Percentiles rank a stretch among this genome's conserved stretches.
These are phyloP conservation scores for Parasitella parasitica DNA, from an alignment of 371 early-diverging fungal genomes.

Conservation along the genomic window DNA sequence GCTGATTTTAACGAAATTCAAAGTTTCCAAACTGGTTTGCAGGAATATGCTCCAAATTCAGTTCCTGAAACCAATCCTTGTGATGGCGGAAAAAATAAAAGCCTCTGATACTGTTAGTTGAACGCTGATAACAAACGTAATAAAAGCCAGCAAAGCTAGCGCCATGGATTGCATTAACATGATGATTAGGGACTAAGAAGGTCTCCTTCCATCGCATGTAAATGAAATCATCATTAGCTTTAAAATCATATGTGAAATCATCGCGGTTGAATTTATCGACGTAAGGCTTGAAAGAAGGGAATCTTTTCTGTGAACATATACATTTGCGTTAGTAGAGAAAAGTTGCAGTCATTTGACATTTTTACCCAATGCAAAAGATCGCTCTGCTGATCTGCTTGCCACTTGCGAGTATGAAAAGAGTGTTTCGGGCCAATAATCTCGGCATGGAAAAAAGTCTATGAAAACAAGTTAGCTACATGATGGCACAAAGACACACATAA, in stretches of 20 bases:
- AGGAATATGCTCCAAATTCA: conserved; percentile 68
- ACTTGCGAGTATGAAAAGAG: conserved; percentile 80
- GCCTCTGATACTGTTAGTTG: conserved; percentile 79
- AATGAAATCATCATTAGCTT: conserved; percentile 65
- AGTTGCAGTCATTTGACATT: background rate
- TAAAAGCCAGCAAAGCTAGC: conserved; percentile 96
- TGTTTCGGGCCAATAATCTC: conserved; percentile 76
- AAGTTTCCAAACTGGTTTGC: conserved; percentile 54
- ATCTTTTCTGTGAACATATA: conserved; percentile 42
- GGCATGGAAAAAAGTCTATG: conserved; percentile 73
- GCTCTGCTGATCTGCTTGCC: conserved; percentile 76
- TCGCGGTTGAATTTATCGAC: conserved; percentile 69
- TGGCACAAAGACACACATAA: background rate
- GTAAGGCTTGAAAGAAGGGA: conserved; percentile 66
- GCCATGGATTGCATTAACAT: conserved; percentile 79
- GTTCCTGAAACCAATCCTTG: conserved; percentile 84
- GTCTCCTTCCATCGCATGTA: conserved; percentile 99
- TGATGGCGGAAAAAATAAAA: conserved; percentile 82
- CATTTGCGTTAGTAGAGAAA: background rate
- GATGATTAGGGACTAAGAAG: conserved; percentile 94
- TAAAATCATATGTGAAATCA: conserved; percentile 67
- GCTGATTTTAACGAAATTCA: conserved; percentile 57
- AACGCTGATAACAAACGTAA: conserved; percentile 86
- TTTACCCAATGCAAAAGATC: conserved; percentile 82
- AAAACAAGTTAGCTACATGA: background rate